Conservation (phyloP, 2,329 filamentous ascomycete species). For the Clarireedia sp. region DNA sequence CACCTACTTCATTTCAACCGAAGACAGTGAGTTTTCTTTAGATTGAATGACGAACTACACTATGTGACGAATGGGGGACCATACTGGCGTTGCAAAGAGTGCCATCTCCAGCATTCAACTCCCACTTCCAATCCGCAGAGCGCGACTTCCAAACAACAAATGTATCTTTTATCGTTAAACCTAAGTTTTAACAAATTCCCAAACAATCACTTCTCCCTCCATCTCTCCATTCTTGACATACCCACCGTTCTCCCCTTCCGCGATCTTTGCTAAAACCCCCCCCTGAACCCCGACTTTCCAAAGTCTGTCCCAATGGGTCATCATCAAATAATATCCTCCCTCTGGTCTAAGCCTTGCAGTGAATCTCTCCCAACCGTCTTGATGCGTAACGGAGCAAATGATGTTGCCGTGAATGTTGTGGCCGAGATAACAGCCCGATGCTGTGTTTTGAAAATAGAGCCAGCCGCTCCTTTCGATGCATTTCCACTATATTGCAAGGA, state of each 20-base stretch:
- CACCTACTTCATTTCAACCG: no score
- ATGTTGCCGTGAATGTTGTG: not conserved
- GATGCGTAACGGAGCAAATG: not conserved
- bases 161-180: no score
- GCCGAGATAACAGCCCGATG: not conserved
- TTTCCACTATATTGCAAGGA: not conserved
- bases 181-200: slow-evolving; percentile 2
- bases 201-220: not conserved
- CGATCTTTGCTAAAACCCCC: not conserved
- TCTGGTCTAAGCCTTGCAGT: not conserved
- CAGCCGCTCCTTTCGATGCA: not conserved
- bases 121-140: no score
- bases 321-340: not conserved
- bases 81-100: no score
- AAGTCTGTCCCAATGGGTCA: not conserved
- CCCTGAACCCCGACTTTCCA: not conserved
- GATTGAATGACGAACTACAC: no score
- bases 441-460: slow-evolving; percentile 1
- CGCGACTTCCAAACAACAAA: no score
- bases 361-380: not conserved
- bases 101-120: no score
- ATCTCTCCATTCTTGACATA: not conserved
- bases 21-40: no score
- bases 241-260: not conserved
- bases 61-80: no score